Percentiles rank a stretch among this genome's conserved stretches.
phyloP scores from a whole-genome alignment of 805 yeast species.

The Candida hungchunana region DNA sequence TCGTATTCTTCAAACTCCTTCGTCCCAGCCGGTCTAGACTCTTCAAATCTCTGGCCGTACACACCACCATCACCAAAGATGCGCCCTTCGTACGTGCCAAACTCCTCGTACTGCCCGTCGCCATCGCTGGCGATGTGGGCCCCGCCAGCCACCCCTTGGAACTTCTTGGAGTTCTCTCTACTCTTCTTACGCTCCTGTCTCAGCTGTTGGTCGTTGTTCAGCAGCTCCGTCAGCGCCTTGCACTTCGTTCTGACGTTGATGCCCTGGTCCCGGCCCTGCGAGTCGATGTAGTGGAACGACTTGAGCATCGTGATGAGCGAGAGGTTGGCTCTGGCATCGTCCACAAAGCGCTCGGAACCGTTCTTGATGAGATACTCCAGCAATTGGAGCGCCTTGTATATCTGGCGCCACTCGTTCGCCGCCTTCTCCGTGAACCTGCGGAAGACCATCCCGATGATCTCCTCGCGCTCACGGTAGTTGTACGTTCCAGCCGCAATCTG shows the following conservation, averaged over 20 bases:
- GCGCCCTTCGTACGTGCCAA: conserved; percentile 39
- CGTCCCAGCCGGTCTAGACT: conserved; percentile 44
- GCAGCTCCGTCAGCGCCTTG: conserved; percentile 62
- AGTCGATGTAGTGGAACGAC: conserved; percentile 89
- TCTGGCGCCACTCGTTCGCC: conserved; percentile 97
- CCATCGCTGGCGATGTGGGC: conserved; percentile 31
- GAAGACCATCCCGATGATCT: conserved; percentile 69
- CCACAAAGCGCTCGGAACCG: conserved; percentile 93
- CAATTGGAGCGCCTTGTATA: conserved; percentile 88
- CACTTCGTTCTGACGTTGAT: conserved; percentile 91
- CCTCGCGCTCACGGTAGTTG: conserved; percentile 78
- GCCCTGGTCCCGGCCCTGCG: conserved; percentile 94
- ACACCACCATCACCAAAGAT: conserved; percentile 73
- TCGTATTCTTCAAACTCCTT: conserved; percentile 61
- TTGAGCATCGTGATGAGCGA: conserved; percentile 82
- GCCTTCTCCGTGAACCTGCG: conserved; percentile 93
- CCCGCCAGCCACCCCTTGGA: conserved; percentile 74
- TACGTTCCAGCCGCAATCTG: conserved; percentile 94
- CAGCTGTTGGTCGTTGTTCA: conserved; percentile 71
- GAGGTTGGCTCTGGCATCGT: conserved; percentile 83
- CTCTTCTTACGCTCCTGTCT: conserved; percentile 88
- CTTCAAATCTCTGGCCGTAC: conserved; percentile 62
- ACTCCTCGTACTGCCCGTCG: conserved; percentile 43
- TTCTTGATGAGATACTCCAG: conserved; percentile 87
- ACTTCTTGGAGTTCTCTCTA: conserved; percentile 78